Evolutionary conservation across 2,329 filamentous ascomycete genomes (phyloP), one percentile per base, ranked within the genome.

Genomic region (Fusarium sp.): DNA sequence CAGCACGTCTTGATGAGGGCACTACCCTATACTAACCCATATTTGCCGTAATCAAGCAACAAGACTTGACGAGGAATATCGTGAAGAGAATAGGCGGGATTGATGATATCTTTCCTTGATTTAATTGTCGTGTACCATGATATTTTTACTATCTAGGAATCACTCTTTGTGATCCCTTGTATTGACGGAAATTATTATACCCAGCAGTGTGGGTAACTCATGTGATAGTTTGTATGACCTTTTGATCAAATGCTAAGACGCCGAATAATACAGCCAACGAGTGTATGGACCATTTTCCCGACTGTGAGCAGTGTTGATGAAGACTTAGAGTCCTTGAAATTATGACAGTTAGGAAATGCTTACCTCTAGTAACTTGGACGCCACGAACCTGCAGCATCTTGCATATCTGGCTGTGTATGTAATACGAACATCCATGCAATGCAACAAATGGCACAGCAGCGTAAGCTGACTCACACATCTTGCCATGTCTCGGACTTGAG

Each of bases 391-490:
- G 55, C 41, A 48, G 41, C 21, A 27, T 37, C 29, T 23, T 31
- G 27, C 27, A 56, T 31, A 23, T 56, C 16, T 19, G 27, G 37
- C 51, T 23, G 25, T 11, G 21, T 23, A 55, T 42, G 51, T 55
- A 44, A 44, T 56, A 33, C 37, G 27, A 23, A 44, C 52, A 56
- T 21, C 27, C 37, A 44, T 39, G 23, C 42, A 25, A 49, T 19
- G 31, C 41, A 18, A 23, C 55, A 49, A 35, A 29, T 37, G 41
- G 39, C 10, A 35, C 14, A 25, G 31, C 55, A 6, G n/a, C 41
- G 41, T 57, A 57, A 60, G 58, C 59, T 63, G 25, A 56, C 46
- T 64, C 59, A 29, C 27, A 33, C 21, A 41, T 33, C 27, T 63
- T 19, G 7, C 7, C 12, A 37, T 46, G 15, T 7, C 18, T 38